phyloP scores from a whole-genome alignment of 2,329 filamentous ascomycete genomes.

The Cercospora beticola region DNA sequence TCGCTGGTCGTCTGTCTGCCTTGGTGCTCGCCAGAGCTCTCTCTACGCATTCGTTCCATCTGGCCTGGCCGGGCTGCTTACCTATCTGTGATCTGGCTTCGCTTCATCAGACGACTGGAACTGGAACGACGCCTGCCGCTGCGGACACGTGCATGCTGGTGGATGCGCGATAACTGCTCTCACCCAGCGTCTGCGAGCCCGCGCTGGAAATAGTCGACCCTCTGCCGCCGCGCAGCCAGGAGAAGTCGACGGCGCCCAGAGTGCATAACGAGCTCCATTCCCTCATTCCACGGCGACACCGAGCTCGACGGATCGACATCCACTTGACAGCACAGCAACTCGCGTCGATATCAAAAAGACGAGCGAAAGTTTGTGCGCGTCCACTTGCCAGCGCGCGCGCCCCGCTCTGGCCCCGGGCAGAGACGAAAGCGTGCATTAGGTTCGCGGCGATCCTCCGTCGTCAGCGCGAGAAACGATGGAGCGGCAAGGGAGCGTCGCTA shows the following conservation, averaged over 20 bases:
- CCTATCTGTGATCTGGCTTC: constrained; percentile 1
- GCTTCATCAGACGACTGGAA: not conserved
- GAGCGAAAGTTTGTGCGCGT: not conserved
- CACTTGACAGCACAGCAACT: constrained; percentile 22
- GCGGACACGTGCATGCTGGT: constrained; percentile 24
- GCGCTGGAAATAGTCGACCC: not conserved
- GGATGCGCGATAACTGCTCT: constrained; percentile 15
- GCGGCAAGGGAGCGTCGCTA: constrained; percentile 30
- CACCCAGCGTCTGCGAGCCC: constrained; percentile 12
- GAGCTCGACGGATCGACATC: constrained; percentile 9
- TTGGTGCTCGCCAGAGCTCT: constrained; percentile 15
- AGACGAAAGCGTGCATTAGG: constrained; percentile 24
- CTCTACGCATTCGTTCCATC: constrained; percentile 6
- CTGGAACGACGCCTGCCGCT: constrained; percentile 10
- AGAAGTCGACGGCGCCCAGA: not conserved
- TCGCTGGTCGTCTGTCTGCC: constrained; percentile 12
- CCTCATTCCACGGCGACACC: constrained; percentile 12
- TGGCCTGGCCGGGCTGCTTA: not conserved
- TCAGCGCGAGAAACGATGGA: constrained; percentile 27
- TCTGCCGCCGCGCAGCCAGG: constrained; percentile 5
- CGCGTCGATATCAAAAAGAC: not conserved
- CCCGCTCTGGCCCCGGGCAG: constrained; percentile 31
- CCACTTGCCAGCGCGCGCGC: constrained; percentile 20
- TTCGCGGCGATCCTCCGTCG: constrained; percentile 9
- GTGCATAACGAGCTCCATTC: constrained; percentile 13